Evolutionary conservation across 495 filamentous ascomycete genomes (phyloP).

Genomic region (Chaetomium tenue): DNA sequence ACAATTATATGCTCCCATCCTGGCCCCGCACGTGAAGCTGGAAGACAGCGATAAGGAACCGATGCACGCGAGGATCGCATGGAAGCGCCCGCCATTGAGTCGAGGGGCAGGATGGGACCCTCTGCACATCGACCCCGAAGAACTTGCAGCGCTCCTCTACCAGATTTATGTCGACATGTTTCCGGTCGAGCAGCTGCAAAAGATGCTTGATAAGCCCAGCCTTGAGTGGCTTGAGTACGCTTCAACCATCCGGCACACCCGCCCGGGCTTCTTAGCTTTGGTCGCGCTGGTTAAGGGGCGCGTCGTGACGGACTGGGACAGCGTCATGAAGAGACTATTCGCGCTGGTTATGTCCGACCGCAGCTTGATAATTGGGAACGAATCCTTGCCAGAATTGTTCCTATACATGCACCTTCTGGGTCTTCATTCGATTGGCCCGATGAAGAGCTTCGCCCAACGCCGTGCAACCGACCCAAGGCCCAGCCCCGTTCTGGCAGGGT

Average conservation of each 20-base stretch:
- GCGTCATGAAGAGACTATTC: not conserved
- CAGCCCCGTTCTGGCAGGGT: conserved; percentile 12
- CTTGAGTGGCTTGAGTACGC: not conserved
- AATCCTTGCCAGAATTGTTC: conserved; percentile 2
- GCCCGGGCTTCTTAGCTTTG: conserved; percentile 6
- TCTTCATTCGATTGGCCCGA: not conserved
- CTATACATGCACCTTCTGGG: conserved; percentile 8
- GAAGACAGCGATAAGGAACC: conserved; percentile 32
- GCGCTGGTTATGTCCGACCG: not conserved
- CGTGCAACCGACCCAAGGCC: not conserved
- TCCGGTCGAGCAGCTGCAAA: not conserved
- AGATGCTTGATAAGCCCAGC: rapidly evolving
- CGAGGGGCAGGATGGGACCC: conserved; percentile 19
- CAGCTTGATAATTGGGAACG: not conserved
- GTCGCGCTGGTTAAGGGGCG: conserved; percentile 7
- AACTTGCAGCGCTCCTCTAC: not conserved
- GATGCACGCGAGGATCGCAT: conserved; percentile 26
- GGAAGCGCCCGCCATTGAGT: conserved; percentile 13
- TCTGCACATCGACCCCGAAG: not conserved
- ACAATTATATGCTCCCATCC: too few relatives aligned
- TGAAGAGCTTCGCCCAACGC: not conserved
- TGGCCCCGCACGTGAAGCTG: not conserved
- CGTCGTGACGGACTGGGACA: conserved; percentile 9
- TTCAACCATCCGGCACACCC: not conserved
- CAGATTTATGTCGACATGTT: conserved; percentile 15